Base-by-base conservation (phyloP, 108 stramenopile species). In the Nannochloropsis gaditana region DNA sequence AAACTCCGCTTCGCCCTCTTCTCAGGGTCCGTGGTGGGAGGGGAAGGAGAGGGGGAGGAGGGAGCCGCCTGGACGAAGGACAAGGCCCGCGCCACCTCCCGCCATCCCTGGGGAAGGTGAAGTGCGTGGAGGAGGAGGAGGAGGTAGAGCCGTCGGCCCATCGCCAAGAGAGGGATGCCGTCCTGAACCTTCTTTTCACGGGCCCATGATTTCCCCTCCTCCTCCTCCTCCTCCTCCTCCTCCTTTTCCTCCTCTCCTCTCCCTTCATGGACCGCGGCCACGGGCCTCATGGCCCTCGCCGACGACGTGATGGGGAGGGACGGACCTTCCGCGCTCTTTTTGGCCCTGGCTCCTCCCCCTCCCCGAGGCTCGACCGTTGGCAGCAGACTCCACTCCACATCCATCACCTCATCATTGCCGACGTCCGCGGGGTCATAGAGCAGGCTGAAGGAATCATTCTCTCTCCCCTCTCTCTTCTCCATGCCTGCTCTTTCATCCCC, bases 71-170 rank as follows among this genome's bases (percentile, higher is more conserved):
- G 15, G 19, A 15, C 59, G 15, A 73, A 73, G 59, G 59, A 73
- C 8, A 73, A n/a, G 59, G 2, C 59, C 59, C 59, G 59, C 59
- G 59, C 59, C n/a, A 73, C 59, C n/a, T 73, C 59, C n/a, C 6
- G 59, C 59, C 59, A 73, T 3, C 59, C 59, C 3, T n/a, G 19
- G 19, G 15, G 59, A 73, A 15, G 59, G n/a, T 73, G 59, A n/a
- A 73, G 59, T 4, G 59, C 59, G n/a, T 73, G 59, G n/a, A n/a
- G 59, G 8, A 73, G 59, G 59, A 73, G 59, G 59, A 73, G 59
- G 4, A 73, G 19, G n/a, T 73, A 73, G 19, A 73, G 59, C n/a
- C 59, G 59, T n/a, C 15, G n/a, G 59, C 59, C 59, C 59, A 73
- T 73, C 3, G 15, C 59, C 8, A 73, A 15, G 4, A 73, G n/a